Evolutionary conservation across 306 rosid genomes (phyloP).

Genomic region (Lupinus albus): DNA sequence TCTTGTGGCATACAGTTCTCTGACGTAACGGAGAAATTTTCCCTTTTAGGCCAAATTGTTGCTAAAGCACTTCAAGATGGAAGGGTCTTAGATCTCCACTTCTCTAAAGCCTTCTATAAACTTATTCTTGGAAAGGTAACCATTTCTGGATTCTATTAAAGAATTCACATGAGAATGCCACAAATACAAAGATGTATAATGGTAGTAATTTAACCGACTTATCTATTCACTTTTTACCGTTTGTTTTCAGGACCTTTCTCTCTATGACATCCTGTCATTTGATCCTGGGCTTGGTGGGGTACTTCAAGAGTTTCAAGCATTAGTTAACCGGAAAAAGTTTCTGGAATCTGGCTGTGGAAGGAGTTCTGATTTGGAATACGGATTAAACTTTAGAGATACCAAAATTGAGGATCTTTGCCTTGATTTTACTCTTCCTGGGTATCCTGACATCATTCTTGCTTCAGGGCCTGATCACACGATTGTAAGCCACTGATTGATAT

Average conservation of each 20-base stretch:
- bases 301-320: slow-evolving; percentile 85
- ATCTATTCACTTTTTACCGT: slow-evolving; percentile 26
- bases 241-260: slow-evolving; percentile 65
- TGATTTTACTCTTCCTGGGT: slow-evolving; percentile 95
- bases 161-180: slow-evolving; percentile 34
- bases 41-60: slow-evolving; percentile 83
- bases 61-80: slow-evolving; percentile 95
- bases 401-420: slow-evolving; percentile 91
- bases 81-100: slow-evolving; percentile 88
- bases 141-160: slow-evolving; percentile 31
- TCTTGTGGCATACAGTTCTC: slow-evolving; percentile 53
- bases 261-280: slow-evolving; percentile 79
- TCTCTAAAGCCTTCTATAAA: slow-evolving; percentile 90
- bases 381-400: slow-evolving; percentile 56
- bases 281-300: slow-evolving; percentile 85
- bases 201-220: slow-evolving; percentile 24
- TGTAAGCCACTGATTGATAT: slow-evolving; percentile 49
- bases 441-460: slow-evolving; percentile 72
- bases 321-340: slow-evolving; percentile 53
- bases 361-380: slow-evolving; percentile 44
- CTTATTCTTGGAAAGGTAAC: slow-evolving; percentile 87
- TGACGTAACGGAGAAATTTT: slow-evolving; percentile 70
- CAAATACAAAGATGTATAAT: slow-evolving; percentile 21
- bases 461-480: slow-evolving; percentile 55
- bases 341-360: slow-evolving; percentile 53